These are phyloP conservation scores for Populus trichocarpa DNA, from an alignment of 441 rosid species.

Conservation along the genomic window DNA sequence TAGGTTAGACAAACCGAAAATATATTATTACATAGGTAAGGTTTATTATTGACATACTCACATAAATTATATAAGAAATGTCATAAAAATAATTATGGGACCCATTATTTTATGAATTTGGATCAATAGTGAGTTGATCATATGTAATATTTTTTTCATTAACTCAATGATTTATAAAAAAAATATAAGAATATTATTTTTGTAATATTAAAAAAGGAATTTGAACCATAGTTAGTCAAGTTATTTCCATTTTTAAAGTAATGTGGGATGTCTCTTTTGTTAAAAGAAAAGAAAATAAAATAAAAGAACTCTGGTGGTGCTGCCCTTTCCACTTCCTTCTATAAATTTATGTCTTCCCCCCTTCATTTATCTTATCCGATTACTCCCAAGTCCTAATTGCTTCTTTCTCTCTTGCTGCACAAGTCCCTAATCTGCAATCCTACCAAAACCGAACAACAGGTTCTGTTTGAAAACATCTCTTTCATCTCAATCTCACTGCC, in stretches of 20 bases:
- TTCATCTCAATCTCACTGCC: background rate
- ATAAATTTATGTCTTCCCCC: conserved; percentile 36
- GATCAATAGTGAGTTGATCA: background rate
- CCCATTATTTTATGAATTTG: background rate
- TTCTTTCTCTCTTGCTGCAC: conserved; percentile 8
- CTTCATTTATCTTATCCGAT: conserved; percentile 28
- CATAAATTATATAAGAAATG: background rate
- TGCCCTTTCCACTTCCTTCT: conserved; percentile 12
- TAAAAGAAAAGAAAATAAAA: no score
- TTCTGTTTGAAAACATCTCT: background rate
- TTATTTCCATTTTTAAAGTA: no score
- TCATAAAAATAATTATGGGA: background rate
- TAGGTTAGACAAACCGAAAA: background rate
- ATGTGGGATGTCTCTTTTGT: background rate
- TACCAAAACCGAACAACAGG: background rate
- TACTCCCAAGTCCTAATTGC: background rate
- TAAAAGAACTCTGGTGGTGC: background rate
- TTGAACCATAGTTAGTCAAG: no score
- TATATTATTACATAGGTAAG: background rate
- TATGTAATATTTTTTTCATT: no score
- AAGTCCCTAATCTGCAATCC: background rate
- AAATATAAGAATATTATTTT: no score
- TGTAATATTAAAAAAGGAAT: no score
- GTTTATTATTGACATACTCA: background rate
- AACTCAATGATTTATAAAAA: no score